These are phyloP conservation scores for Tulasnella sp. DNA, from an alignment of 768 basidiomycete species.

Conservation along the genomic window DNA sequence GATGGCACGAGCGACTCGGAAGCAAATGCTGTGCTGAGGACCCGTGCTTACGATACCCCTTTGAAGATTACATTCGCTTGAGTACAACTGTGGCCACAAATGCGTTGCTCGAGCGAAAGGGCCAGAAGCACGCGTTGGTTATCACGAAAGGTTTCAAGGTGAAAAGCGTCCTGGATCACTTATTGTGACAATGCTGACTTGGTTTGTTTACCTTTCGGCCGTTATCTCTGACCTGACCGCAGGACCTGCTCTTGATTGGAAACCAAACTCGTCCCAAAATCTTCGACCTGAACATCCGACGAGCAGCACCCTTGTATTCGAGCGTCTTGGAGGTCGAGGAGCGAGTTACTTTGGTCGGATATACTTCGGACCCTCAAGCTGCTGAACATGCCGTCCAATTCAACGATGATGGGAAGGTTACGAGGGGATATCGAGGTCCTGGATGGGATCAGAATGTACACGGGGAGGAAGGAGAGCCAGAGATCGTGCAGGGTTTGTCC, in stretches of 20 bases:
- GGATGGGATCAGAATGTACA: slow-evolving; percentile 60
- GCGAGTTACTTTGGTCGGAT: slow-evolving; percentile 89
- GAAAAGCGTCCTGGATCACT: not conserved
- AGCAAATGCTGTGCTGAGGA: not conserved
- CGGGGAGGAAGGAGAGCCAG: slow-evolving; percentile 43
- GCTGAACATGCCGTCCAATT: slow-evolving; percentile 73
- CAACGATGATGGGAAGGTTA: slow-evolving; percentile 58
- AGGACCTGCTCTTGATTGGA: slow-evolving; percentile 82
- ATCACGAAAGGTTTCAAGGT: slow-evolving; percentile 82
- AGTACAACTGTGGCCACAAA: slow-evolving; percentile 97
- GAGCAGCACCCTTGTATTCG: slow-evolving; percentile 67
- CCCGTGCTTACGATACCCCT: not conserved
- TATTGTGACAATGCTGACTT: no score
- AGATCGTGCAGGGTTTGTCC: slow-evolving; percentile 71
- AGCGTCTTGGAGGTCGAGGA: slow-evolving; percentile 67
- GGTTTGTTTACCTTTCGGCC: not conserved
- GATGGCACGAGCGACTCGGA: not conserved
- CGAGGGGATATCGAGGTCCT: slow-evolving; percentile 61
- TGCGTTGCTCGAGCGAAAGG: slow-evolving; percentile 89
- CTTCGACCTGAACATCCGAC: slow-evolving; percentile 87
- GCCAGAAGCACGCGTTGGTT: slow-evolving; percentile 80
- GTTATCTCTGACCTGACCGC: slow-evolving; percentile 10
- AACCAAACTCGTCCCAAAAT: slow-evolving; percentile 93
- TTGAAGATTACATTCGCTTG: slow-evolving; percentile 70
- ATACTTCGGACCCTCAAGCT: slow-evolving; percentile 78